Percentiles rank a stretch among this genome's conserved stretches.
phyloP scores from a whole-genome alignment of 176 grass and related monocot species.

The Phoenix roebelenii region DNA sequence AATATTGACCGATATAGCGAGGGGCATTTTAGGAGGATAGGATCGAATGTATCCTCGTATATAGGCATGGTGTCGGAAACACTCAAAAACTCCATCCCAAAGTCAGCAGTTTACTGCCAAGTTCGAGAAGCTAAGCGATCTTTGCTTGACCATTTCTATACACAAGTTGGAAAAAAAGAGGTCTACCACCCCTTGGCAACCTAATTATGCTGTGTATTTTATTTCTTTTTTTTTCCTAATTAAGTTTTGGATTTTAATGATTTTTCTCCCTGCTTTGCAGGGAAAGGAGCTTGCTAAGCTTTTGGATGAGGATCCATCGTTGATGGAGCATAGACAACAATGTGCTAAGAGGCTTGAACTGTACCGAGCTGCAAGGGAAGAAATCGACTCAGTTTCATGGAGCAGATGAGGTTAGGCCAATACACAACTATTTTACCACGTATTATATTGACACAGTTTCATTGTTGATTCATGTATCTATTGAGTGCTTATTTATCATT shows the following conservation, averaged over 20 bases:
- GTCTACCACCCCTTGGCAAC: conserved; percentile 2
- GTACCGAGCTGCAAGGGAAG: conserved; percentile 49
- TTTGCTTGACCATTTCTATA: conserved; percentile 49
- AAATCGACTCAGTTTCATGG: conserved; percentile 57
- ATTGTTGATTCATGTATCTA: too few species aligned
- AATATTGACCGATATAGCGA: conserved; percentile 46
- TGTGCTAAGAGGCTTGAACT: conserved; percentile 58
- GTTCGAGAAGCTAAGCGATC: conserved; percentile 67
- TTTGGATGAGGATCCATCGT: conserved; percentile 55
- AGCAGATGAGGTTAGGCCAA: conserved; percentile 6
- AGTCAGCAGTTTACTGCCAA: conserved; percentile 63
- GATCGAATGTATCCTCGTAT: conserved; percentile 50
- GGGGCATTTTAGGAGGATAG: conserved; percentile 64
- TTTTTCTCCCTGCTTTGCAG: conserved; percentile 18
- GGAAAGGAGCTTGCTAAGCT: conserved; percentile 36
- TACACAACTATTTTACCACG: too few species aligned
- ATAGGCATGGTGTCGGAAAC: conserved; percentile 50
- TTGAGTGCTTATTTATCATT: too few species aligned
- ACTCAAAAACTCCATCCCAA: conserved; percentile 49
- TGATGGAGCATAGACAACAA: conserved; percentile 51
- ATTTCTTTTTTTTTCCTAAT: neutral
- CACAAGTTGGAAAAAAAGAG: conserved; percentile 48
- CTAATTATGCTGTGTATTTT: neutral
- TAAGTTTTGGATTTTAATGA: conserved; percentile 3
- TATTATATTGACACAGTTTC: too few species aligned